Conservation (phyloP, 495 filamentous ascomycete species). For the Aspergillus diversus region DNA sequence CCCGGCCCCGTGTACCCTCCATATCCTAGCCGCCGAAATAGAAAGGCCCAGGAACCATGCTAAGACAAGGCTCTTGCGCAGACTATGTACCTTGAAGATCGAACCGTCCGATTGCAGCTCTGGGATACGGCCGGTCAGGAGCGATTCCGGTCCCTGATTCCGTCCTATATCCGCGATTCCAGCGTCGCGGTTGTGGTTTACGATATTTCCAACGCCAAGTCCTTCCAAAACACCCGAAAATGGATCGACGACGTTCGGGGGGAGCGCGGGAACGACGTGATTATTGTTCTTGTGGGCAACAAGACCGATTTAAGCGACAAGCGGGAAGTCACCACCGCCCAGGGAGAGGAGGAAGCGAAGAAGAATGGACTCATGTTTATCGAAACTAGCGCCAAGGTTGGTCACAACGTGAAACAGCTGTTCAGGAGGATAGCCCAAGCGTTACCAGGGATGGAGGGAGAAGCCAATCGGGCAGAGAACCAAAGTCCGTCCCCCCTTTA, state of each 20-base stretch:
- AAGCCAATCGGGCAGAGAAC: constrained; percentile 66
- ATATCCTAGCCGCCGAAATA: not conserved
- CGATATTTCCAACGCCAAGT: constrained; percentile 96
- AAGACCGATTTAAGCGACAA: constrained; percentile 99
- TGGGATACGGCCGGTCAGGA: constrained; percentile 99
- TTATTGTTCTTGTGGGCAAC: constrained; percentile 97
- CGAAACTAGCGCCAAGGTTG: constrained; percentile 97
- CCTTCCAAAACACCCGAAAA: constrained; percentile 96
- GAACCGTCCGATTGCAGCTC: constrained; percentile 94
- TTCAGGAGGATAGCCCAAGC: constrained; percentile 98
- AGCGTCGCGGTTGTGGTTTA: constrained; percentile 98
- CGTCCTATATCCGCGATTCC: constrained; percentile 96
- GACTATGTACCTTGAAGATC: constrained; percentile 99
- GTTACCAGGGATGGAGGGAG: constrained; percentile 94
- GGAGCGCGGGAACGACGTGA: constrained; percentile 96
- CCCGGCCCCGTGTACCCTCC: too few relatives aligned
- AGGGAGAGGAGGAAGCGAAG: constrained; percentile 98
- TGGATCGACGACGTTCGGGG: constrained; percentile 99
- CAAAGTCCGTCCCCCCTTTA: constrained; percentile 53
- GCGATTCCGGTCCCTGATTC: constrained; percentile 93
- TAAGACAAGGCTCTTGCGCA: constrained; percentile 32
- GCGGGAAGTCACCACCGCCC: constrained; percentile 89
- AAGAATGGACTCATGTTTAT: constrained; percentile 97
- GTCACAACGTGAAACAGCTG: constrained; percentile 95
- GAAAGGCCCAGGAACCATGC: not conserved